Conservation (phyloP, 2,329 filamentous ascomycete species). For the Thermothelomyces thermophilus region DNA sequence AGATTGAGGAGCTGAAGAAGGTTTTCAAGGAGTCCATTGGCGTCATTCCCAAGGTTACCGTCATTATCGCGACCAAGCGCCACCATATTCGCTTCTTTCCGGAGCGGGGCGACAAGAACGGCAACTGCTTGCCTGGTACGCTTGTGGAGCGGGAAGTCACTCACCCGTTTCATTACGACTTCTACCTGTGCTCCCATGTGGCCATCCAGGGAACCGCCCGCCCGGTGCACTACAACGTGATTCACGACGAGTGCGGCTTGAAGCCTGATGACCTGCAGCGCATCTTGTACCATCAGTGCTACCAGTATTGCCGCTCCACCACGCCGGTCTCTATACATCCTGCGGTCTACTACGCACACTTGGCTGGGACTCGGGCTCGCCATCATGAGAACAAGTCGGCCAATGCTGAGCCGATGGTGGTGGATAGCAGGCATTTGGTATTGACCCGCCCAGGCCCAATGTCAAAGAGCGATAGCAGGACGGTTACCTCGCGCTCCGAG, state of each 20-base stretch:
- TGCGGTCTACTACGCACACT: constrained; percentile 91
- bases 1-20: constrained; percentile 64
- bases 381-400: constrained; percentile 57
- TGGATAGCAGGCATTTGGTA: constrained; percentile 38
- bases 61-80: constrained; percentile 85
- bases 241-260: constrained; percentile 71
- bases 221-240: constrained; percentile 86
- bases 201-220: constrained; percentile 93
- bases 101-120: constrained; percentile 61
- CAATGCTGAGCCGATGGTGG: constrained; percentile 37
- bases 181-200: constrained; percentile 56
- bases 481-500: constrained; percentile 6
- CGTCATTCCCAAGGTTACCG: constrained; percentile 61
- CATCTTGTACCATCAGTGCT: constrained; percentile 92
- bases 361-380: constrained; percentile 74
- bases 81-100: constrained; percentile 95
- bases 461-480: constrained; percentile 26
- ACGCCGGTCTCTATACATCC: constrained; percentile 86
- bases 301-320: constrained; percentile 85
- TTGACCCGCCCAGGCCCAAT: constrained; percentile 34
- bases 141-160: constrained; percentile 86
- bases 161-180: constrained; percentile 84
- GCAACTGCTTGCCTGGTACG: constrained; percentile 78
- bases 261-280: constrained; percentile 65
- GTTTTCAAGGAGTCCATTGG: constrained; percentile 40